These are phyloP conservation scores for Trichoderma sp. DNA, from an alignment of 2,329 filamentous ascomycete genomes.

Conservation along the genomic window DNA sequence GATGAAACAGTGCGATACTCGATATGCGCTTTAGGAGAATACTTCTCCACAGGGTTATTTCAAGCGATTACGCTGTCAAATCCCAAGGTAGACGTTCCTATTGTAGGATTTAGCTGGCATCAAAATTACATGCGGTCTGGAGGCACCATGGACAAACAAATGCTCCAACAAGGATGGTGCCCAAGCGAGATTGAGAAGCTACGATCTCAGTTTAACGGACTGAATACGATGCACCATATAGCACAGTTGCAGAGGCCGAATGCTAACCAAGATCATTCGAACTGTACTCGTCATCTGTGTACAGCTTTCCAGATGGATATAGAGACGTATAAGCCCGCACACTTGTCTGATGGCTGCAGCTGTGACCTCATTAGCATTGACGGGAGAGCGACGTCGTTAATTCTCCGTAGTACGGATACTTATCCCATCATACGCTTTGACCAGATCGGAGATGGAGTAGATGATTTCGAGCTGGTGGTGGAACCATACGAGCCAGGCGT, in stretches of 20 bases:
- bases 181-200: conserved; percentile 35
- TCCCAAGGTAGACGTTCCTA: conserved; percentile 21
- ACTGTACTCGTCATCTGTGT: conserved; percentile 32
- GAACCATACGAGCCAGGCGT: conserved; percentile 29
- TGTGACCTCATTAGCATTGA: conserved; percentile 30
- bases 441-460: neutral
- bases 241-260: conserved; percentile 26
- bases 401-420: conserved; percentile 25
- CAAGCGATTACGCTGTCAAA: neutral
- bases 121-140: conserved; percentile 24
- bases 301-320: conserved; percentile 35
- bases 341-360: conserved; percentile 26
- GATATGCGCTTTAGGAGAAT: conserved; percentile 33
- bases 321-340: conserved; percentile 30
- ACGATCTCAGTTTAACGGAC: conserved; percentile 26
- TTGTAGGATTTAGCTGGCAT: conserved; percentile 26
- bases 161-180: conserved; percentile 37
- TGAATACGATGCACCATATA: conserved; percentile 30
- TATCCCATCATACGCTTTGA: conserved; percentile 27
- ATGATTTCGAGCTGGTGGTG: conserved; percentile 25
- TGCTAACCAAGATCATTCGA: conserved; percentile 27
- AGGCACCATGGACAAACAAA: conserved; percentile 28
- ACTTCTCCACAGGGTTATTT: conserved; percentile 26
- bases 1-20: conserved; percentile 31
- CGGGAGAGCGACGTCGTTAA: conserved; percentile 20